A percentile compares a stretch with the other conserved stretches of the same genome.
phyloP scores from a whole-genome alignment of 208 protist genomes.

The Acanthamoeba castellanii region DNA sequence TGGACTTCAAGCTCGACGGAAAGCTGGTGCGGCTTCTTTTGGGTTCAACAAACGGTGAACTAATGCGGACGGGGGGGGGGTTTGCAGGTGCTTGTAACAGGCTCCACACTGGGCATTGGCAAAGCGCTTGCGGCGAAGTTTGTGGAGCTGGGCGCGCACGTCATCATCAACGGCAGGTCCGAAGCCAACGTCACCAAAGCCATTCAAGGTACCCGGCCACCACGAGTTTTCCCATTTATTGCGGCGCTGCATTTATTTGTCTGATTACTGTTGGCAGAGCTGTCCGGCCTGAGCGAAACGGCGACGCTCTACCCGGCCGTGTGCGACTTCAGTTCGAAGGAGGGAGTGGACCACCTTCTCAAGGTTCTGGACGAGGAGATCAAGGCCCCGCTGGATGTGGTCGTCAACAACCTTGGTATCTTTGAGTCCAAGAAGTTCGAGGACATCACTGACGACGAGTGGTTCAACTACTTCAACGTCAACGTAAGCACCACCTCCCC shows the following conservation, averaged over 20 bases:
- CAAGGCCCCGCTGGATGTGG: conserved; percentile 62
- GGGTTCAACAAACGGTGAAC: no score
- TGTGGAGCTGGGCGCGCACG: neutral
- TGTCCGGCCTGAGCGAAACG: neutral
- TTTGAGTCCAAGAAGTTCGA: conserved; percentile 64
- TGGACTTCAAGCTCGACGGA: conserved; percentile 12
- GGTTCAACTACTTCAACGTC: conserved; percentile 68
- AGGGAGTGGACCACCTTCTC: neutral
- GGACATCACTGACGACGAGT: conserved; percentile 71
- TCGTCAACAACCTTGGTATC: conserved; percentile 77
- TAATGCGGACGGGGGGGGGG: no score
- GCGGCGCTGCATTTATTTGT: no score
- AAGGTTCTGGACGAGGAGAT: neutral
- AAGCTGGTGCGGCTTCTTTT: neutral
- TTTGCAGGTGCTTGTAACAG: conserved; percentile 29
- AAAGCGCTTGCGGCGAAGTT: neutral
- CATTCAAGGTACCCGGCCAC: neutral
- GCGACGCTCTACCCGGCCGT: neutral
- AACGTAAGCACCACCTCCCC: no score
- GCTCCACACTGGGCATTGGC: conserved; percentile 42
- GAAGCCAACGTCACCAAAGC: neutral
- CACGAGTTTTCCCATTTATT: no score
- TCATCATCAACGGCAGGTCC: conserved; percentile 67
- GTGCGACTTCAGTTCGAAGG: neutral
- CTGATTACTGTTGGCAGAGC: neutral